Conservation (phyloP, 352 stramenopile species). For the Phytophthora ohioensis region DNA sequence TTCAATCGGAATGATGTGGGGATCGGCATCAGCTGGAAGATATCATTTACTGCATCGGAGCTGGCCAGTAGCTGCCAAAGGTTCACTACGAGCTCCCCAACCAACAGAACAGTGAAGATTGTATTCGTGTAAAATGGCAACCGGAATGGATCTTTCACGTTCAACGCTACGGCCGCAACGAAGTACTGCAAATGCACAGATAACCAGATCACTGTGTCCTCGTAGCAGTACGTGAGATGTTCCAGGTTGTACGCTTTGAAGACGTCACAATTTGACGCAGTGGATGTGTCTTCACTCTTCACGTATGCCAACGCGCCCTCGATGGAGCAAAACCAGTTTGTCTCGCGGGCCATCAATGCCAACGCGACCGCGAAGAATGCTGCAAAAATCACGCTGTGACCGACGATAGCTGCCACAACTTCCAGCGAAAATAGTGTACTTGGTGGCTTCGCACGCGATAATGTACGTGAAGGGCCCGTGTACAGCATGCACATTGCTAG, state of each 20-base stretch:
- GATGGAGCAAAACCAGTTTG: slow-evolving; percentile 52
- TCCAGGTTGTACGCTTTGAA: slow-evolving; percentile 36
- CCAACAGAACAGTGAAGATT: slow-evolving; percentile 39
- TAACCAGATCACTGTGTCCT: slow-evolving; percentile 57
- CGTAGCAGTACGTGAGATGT: slow-evolving; percentile 37
- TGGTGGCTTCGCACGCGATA: slow-evolving; percentile 49
- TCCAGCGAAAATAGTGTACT: slow-evolving; percentile 60
- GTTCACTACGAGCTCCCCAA: slow-evolving; percentile 33
- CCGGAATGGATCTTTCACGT: slow-evolving; percentile 58
- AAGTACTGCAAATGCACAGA: slow-evolving; percentile 60
- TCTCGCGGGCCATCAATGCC: slow-evolving; percentile 25
- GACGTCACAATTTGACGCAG: slow-evolving; percentile 35
- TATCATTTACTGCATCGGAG: slow-evolving; percentile 33
- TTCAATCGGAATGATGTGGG: slow-evolving; percentile 41
- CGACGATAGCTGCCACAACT: slow-evolving; percentile 53
- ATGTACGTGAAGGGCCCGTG: slow-evolving; percentile 41
- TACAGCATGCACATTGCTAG: slow-evolving; percentile 69
- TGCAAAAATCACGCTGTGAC: slow-evolving; percentile 52
- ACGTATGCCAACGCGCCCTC: slow-evolving; percentile 31
- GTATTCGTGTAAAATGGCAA: slow-evolving; percentile 53
- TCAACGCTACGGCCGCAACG: slow-evolving; percentile 53
- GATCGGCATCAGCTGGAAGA: slow-evolving; percentile 50
- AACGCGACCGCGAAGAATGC: slow-evolving; percentile 48
- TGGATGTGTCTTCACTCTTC: neutral
- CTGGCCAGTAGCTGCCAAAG: slow-evolving; percentile 48